phyloP scores from a whole-genome alignment of 2,329 filamentous ascomycete genomes.

The Coniochaeta hoffmannii region DNA sequence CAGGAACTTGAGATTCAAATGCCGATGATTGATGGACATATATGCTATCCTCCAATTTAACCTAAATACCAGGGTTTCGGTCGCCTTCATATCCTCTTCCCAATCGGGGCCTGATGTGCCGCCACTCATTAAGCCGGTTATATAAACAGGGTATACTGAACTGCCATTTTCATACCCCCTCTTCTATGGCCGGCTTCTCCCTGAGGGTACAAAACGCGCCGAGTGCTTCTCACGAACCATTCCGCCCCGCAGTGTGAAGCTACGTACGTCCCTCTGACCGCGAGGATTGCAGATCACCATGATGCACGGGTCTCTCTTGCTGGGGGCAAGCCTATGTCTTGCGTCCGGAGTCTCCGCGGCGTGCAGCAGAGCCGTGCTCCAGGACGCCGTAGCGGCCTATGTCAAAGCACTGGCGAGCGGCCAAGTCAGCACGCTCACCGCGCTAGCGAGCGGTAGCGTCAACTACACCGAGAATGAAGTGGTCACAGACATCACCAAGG shows the following conservation, averaged over 20 bases:
- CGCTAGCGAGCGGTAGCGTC: slow-evolving; percentile 8
- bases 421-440: slow-evolving; percentile 5
- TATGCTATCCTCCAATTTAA: background rate
- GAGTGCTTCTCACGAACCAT: background rate
- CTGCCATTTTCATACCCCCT: background rate
- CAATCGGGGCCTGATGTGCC: background rate
- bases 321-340: background rate
- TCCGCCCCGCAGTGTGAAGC: background rate
- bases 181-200: background rate
- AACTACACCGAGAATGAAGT: slow-evolving; percentile 16
- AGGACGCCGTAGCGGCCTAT: slow-evolving; percentile 13
- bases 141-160: background rate
- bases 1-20: background rate
- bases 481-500: slow-evolving; percentile 11
- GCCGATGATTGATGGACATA: background rate
- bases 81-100: background rate
- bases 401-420: slow-evolving; percentile 13
- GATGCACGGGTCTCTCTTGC: background rate
- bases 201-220: background rate
- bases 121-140: background rate
- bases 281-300: background rate
- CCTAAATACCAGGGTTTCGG: background rate
- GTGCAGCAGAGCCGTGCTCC: slow-evolving; percentile 13
- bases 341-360: slow-evolving; percentile 9
- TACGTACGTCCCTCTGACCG: background rate